Percentiles rank a stretch among this genome's conserved stretches.
These are phyloP conservation scores for Penicillium sp. DNA, from an alignment of 2,329 filamentous ascomycete genomes.

Conservation along the genomic window DNA sequence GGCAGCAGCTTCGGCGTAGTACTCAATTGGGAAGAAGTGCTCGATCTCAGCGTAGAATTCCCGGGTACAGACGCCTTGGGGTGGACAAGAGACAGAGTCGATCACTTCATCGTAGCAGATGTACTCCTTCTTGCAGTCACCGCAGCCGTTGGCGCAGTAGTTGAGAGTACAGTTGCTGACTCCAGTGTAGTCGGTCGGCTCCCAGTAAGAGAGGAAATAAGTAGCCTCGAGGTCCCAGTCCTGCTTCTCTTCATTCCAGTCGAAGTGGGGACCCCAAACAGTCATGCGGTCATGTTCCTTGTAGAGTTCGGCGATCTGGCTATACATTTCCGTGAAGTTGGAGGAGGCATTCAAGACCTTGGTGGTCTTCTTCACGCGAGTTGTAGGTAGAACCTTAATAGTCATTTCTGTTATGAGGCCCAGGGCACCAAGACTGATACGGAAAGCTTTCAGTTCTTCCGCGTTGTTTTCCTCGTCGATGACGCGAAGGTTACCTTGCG, in stretches of 20 bases:
- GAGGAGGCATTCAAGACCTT: constrained; percentile 12
- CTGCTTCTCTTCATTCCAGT: constrained; percentile 6
- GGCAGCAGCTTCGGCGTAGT: constrained; percentile 9
- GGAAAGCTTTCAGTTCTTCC: constrained; percentile 18
- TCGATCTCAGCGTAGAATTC: constrained; percentile 20
- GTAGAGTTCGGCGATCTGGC: constrained; percentile 8
- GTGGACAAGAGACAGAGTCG: constrained; percentile 13
- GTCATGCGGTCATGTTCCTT: constrained; percentile 15
- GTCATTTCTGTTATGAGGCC: constrained; percentile 20
- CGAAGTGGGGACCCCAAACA: constrained; percentile 16
- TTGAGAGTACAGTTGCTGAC: constrained; percentile 18
- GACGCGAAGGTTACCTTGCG: constrained; percentile 10
- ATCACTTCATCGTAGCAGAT: constrained; percentile 21
- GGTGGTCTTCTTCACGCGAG: constrained; percentile 12
- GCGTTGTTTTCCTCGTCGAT: constrained; percentile 8
- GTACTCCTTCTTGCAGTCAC: constrained; percentile 17
- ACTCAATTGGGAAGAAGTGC: constrained; percentile 20
- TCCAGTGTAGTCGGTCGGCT: constrained; percentile 15
- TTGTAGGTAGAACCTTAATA: constrained; percentile 14
- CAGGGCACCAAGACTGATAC: constrained; percentile 17
- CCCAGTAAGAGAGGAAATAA: constrained; percentile 12
- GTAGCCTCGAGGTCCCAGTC: neutral
- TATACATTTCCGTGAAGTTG: constrained; percentile 12
- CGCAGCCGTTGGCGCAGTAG: constrained; percentile 22
- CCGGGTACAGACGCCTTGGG: constrained; percentile 14